phyloP scores from a whole-genome alignment of 768 basidiomycete species.

The Albatrellus ellisii region DNA sequence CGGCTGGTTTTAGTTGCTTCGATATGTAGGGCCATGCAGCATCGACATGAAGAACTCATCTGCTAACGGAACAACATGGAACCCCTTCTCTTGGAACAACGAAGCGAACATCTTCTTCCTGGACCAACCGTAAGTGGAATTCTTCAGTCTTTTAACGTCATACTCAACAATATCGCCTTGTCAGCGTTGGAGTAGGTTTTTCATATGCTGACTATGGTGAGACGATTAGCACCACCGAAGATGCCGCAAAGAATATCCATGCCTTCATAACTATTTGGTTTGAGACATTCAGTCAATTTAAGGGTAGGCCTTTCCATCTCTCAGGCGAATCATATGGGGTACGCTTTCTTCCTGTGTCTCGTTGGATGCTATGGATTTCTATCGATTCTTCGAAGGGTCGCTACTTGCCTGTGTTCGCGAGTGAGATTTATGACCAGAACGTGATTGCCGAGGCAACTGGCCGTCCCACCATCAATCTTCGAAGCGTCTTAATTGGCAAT shows the following conservation, averaged over 20 bases:
- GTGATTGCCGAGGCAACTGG: conserved; percentile 33
- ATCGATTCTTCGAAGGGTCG: conserved; percentile 33
- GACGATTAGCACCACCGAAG: conserved; percentile 61
- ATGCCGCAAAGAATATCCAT: conserved; percentile 64
- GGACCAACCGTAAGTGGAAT: conserved; percentile 32
- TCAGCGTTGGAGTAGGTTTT: conserved; percentile 56
- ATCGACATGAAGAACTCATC: conserved; percentile 47
- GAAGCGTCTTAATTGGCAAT: conserved; percentile 66
- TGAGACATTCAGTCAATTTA: conserved; percentile 62
- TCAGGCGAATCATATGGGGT: conserved; percentile 69
- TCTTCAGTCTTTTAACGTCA: not conserved
- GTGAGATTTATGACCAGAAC: conserved; percentile 69
- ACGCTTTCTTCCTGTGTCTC: conserved; percentile 14
- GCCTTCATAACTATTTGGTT: conserved; percentile 73
- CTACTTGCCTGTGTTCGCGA: conserved; percentile 63
- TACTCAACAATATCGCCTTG: not conserved
- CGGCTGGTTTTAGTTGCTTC: too few species aligned
- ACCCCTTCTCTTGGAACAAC: conserved; percentile 52
- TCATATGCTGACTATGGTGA: conserved; percentile 61
- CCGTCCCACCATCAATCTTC: conserved; percentile 45
- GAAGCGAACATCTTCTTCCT: conserved; percentile 61
- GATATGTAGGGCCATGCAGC: conserved; percentile 37
- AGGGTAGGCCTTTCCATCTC: conserved; percentile 55
- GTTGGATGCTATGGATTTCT: not conserved
- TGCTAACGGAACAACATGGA: conserved; percentile 47